phyloP scores from a whole-genome alignment of 1,139 yeast species.

The Hanseniaspora gamundiae region DNA sequence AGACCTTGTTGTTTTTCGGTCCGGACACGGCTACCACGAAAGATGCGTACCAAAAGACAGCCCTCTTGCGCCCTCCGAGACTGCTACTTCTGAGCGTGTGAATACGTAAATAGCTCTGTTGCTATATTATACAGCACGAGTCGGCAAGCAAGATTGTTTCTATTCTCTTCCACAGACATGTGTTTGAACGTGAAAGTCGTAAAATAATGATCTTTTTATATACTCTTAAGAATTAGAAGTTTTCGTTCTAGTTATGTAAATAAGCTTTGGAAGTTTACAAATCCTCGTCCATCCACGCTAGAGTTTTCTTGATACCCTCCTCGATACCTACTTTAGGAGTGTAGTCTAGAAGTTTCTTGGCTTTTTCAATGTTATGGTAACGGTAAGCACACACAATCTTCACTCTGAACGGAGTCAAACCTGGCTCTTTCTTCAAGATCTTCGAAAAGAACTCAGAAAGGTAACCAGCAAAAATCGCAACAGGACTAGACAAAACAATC shows the following conservation, averaged over 20 bases:
- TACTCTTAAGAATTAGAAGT: too few species aligned
- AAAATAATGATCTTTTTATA: too few species aligned
- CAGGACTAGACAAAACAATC: slow-evolving; percentile 55
- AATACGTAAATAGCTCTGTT: too few species aligned
- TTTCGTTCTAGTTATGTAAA: too few species aligned
- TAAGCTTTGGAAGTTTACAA: too few species aligned
- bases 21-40: background rate
- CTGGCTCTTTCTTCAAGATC: slow-evolving; percentile 71
- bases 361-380: slow-evolving; percentile 85
- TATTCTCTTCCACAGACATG: too few species aligned
- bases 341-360: slow-evolving; percentile 67
- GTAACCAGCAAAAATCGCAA: slow-evolving; percentile 74
- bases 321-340: slow-evolving; percentile 70
- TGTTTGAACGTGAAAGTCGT: background rate
- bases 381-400: slow-evolving; percentile 89
- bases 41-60: slow-evolving; percentile 6
- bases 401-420: slow-evolving; percentile 93
- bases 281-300: slow-evolving; percentile 81
- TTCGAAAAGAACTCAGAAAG: slow-evolving; percentile 63
- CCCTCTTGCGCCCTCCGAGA: too few species aligned
- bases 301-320: slow-evolving; percentile 68
- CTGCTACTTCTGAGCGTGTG: too few species aligned
- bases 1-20: background rate
- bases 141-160: too few species aligned
- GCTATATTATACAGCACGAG: too few species aligned